Conservation (phyloP, 202 grass and related monocot genomes). For the Schoenoplectus triqueter region DNA sequence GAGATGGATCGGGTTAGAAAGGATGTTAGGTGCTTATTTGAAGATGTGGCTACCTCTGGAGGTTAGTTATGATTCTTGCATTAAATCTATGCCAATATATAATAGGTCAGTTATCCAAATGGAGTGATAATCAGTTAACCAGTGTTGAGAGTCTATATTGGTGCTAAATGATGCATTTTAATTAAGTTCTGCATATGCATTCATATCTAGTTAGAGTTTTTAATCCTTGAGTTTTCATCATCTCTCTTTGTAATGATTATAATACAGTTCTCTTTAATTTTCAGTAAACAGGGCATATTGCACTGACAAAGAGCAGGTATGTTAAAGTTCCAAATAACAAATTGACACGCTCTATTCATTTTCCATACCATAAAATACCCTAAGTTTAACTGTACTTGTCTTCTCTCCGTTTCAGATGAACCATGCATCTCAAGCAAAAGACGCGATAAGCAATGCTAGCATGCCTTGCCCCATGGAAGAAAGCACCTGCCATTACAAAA, state of each 20-base stretch:
- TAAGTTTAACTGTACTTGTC: slow-evolving; percentile 21
- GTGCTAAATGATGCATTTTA: not conserved
- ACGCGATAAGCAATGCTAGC: slow-evolving; percentile 51
- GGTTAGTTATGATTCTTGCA: slow-evolving; percentile 35
- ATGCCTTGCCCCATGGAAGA: slow-evolving; percentile 70
- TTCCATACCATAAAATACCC: slow-evolving; percentile 10
- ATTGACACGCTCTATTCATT: not conserved
- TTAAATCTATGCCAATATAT: slow-evolving; percentile 26
- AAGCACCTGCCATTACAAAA: slow-evolving; percentile 84
- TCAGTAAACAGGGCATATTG: slow-evolving; percentile 48
- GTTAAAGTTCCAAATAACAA: not conserved
- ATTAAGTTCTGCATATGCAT: not conserved
- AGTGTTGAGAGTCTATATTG: not conserved
- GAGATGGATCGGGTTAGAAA: slow-evolving; percentile 54
- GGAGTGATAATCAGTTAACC: not conserved
- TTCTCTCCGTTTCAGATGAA: slow-evolving; percentile 7
- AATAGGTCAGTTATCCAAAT: slow-evolving; percentile 15
- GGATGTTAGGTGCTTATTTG: slow-evolving; percentile 42
- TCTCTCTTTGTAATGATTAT: slow-evolving; percentile 43
- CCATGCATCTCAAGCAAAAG: slow-evolving; percentile 23
- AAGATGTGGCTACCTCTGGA: slow-evolving; percentile 53
- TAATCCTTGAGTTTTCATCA: slow-evolving; percentile 4
- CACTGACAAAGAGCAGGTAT: slow-evolving; percentile 56
- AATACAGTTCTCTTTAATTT: slow-evolving; percentile 41
- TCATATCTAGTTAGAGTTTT: slow-evolving; percentile 21